Percentiles rank a stretch among this genome's conserved stretches.
Evolutionary conservation across 2,329 filamentous ascomycete species (phyloP).

Genomic region (Hypoxylon sp.): DNA sequence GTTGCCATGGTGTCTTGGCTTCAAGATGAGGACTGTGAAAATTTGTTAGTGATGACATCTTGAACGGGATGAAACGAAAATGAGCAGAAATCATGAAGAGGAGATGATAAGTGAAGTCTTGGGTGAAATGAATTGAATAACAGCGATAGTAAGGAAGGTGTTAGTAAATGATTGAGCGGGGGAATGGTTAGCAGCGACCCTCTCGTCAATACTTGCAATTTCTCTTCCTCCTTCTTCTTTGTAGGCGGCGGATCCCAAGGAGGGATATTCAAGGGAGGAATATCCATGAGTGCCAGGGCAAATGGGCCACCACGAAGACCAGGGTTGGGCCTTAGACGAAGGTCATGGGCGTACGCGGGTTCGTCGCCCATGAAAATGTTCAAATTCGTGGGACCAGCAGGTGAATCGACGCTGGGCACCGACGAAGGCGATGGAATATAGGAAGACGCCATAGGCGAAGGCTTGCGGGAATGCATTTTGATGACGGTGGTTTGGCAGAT

Average conservation of each 20-base stretch:
- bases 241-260: background rate
- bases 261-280: conserved; percentile 5
- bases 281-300: conserved; percentile 9
- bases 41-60: conserved; percentile 21
- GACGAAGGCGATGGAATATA: background rate
- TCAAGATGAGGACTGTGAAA: conserved; percentile 16
- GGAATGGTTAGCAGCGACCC: too few species aligned
- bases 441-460: conserved; percentile 1
- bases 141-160: too few species aligned
- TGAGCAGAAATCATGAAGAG: background rate
- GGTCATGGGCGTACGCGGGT: conserved; percentile 7
- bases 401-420: background rate
- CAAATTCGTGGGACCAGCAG: conserved; percentile 21
- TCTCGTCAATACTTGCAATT: too few species aligned
- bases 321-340: conserved; percentile 14
- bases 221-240: too few species aligned
- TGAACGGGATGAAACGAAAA: too few species aligned
- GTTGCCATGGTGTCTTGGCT: conserved; percentile 38
- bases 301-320: conserved; percentile 29
- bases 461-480: conserved; percentile 1
- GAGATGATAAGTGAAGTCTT: background rate
- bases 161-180: too few species aligned
- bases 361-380: conserved; percentile 21
- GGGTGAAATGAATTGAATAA: too few species aligned
- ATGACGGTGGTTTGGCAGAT: conserved; percentile 6